Base-by-base conservation (phyloP, 768 basidiomycete species). In the Russula dissimulans region DNA sequence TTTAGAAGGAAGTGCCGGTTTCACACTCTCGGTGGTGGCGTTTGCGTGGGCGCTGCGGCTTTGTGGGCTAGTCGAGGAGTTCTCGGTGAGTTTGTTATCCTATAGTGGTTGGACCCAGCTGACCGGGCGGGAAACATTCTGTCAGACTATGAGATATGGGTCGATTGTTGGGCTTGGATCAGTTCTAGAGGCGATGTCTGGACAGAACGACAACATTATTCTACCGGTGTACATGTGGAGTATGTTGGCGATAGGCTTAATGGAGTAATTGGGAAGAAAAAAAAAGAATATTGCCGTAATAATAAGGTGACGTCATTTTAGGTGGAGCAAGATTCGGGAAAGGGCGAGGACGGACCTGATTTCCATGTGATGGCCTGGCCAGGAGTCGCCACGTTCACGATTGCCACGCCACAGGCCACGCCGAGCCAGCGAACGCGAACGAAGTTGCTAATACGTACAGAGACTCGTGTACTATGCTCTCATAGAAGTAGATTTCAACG, bases 151-250 rank as follows among this genome's bases (percentile, higher is more conserved):
- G 47, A 78, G 85, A 29, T 98, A 95, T 71, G 71, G 78, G 14
- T 66, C 79, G 47, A 84, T 87, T 34, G 78, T 85, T 32, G 71
- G 73, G n/a, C 69, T 89, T 44, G 78, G 89, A 4, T 84, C 85
- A 3, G 71, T 91, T 45, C 78, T 98, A 65, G 97, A 99, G 74
- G 97, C 93, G 15, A 73, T 94, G 58, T 92, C 91, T 18, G 87
- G 87, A 69, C 97, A 99, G 74, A 98, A 98, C 73, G 97, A 99
- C 74, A 99, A 99, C 73, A 78, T 99, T 65, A 92, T 91, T 44
- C 77, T 99, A 63, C 95, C 97, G n/a, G 74, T 98, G 72, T 98
- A 88, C 71, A 85, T 95, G 77, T 99, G 94, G 93, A 88, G 89
- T 69, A 77, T 92, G 74, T 93, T 52, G 56, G 64, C 36, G 64